Evolutionary conservation across 192 early-diverging fungal genomes (phyloP).

Genomic region (Radiomyces spectabilis): DNA sequence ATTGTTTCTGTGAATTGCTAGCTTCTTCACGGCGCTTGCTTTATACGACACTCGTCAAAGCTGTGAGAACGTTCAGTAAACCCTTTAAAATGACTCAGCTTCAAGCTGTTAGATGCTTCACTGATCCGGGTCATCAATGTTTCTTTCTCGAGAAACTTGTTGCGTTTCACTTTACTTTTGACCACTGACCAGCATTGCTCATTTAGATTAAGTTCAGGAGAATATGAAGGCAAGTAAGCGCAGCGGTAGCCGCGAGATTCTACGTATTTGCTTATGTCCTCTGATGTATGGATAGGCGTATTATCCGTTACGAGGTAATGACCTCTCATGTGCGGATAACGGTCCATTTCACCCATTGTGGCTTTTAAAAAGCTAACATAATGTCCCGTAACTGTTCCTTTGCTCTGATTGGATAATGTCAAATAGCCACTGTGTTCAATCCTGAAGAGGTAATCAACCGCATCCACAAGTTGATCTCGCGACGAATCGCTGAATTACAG

Average conservation of each 20-base stretch:
- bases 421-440: too few species aligned
- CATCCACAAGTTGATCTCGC: too few species aligned
- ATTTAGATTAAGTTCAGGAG: conserved; percentile 13
- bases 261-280: neutral
- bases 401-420: too few species aligned
- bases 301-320: conserved; percentile 8
- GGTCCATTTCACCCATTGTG: conserved; percentile 1
- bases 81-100: too few species aligned
- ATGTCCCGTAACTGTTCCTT: neutral
- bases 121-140: neutral
- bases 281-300: conserved; percentile 3
- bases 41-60: too few species aligned
- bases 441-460: too few species aligned
- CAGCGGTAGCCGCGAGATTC: neutral
- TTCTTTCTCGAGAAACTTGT: neutral
- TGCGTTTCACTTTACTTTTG: conserved; percentile 1
- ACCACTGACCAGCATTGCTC: conserved; percentile 20
- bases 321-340: neutral
- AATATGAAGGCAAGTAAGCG: conserved; percentile 15
- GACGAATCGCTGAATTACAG: too few species aligned
- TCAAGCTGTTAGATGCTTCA: neutral
- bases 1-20: too few species aligned
- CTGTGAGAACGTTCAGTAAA: too few species aligned
- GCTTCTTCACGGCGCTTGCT: too few species aligned
- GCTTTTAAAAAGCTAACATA: neutral